phyloP scores from a whole-genome alignment of 2,329 filamentous ascomycete species.

The Colletotrichum sp. region DNA sequence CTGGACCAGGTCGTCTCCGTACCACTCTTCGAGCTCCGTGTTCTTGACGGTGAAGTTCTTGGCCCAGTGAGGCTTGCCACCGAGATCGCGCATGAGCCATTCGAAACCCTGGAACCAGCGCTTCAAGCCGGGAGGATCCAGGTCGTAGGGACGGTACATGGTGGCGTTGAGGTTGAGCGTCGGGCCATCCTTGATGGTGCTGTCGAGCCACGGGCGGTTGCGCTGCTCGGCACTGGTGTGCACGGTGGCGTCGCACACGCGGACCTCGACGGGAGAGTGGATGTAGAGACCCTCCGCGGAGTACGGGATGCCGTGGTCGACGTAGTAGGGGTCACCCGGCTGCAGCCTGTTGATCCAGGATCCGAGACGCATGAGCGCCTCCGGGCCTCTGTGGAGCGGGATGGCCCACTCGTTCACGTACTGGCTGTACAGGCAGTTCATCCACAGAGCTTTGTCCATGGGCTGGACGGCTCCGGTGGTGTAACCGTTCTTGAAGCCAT shows the following conservation, averaged over 20 bases:
- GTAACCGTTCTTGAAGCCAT: slow-evolving; percentile 79
- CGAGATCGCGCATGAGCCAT: slow-evolving; percentile 86
- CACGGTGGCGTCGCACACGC: slow-evolving; percentile 72
- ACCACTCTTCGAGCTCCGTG: slow-evolving; percentile 66
- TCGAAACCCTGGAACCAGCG: slow-evolving; percentile 91
- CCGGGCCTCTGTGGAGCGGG: slow-evolving; percentile 82
- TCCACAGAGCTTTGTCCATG: slow-evolving; percentile 79
- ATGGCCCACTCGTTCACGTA: slow-evolving; percentile 99
- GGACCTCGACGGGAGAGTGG: slow-evolving; percentile 91
- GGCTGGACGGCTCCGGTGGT: slow-evolving; percentile 78
- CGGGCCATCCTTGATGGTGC: slow-evolving; percentile 68
- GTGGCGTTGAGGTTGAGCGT: slow-evolving; percentile 92
- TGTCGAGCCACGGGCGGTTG: slow-evolving; percentile 65
- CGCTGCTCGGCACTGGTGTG: slow-evolving; percentile 29
- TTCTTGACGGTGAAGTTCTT: slow-evolving; percentile 79
- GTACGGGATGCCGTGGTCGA: slow-evolving; percentile 75
- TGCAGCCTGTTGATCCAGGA: slow-evolving; percentile 77
- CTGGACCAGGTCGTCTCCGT: slow-evolving; percentile 66
- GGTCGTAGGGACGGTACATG: slow-evolving; percentile 81
- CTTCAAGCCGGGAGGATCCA: slow-evolving; percentile 75
- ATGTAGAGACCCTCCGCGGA: slow-evolving; percentile 80
- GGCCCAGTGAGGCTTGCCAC: slow-evolving; percentile 88
- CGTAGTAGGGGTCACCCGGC: slow-evolving; percentile 68
- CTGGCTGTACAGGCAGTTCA: slow-evolving; percentile 98
- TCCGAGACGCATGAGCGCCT: slow-evolving; percentile 81